Percentiles rank a stretch among this genome's conserved stretches.
These are phyloP conservation scores for Salpingoeca rosetta DNA, from an alignment of 78 protist genomes.

Conservation along the genomic window DNA sequence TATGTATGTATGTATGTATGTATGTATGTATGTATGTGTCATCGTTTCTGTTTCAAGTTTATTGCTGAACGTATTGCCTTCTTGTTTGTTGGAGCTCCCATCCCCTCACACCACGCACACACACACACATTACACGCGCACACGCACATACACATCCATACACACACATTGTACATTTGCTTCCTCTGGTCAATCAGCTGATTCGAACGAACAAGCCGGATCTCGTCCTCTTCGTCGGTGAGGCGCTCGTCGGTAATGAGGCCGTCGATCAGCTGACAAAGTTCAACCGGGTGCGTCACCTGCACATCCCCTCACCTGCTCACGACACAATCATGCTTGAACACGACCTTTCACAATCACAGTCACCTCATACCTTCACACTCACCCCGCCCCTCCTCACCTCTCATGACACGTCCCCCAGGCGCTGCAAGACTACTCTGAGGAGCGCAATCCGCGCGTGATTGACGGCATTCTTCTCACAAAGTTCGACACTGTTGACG, in stretches of 20 bases:
- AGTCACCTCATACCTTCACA: too few species aligned
- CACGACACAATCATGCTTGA: too few species aligned
- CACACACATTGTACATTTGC: not conserved
- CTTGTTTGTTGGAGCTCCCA: too few species aligned
- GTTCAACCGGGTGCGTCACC: slow-evolving; percentile 74
- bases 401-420: too few species aligned
- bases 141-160: not conserved
- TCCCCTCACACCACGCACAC: too few species aligned
- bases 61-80: too few species aligned
- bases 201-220: slow-evolving; percentile 79
- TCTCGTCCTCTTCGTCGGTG: slow-evolving; percentile 98
- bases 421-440: slow-evolving; percentile 20
- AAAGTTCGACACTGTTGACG: slow-evolving; percentile 99
- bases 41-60: too few species aligned
- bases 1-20: too few species aligned
- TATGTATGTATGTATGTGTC: not conserved
- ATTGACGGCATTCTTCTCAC: slow-evolving; percentile 98
- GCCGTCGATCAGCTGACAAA: slow-evolving; percentile 92
- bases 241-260: slow-evolving; percentile 99
- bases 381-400: too few species aligned
- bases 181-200: slow-evolving; percentile 23
- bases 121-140: too few species aligned
- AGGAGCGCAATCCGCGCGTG: slow-evolving; percentile 33
- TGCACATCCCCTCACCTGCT: too few species aligned
- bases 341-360: too few species aligned